Conservation (phyloP, 2,329 filamentous ascomycete genomes). For the Fusarium ambrosium region DNA sequence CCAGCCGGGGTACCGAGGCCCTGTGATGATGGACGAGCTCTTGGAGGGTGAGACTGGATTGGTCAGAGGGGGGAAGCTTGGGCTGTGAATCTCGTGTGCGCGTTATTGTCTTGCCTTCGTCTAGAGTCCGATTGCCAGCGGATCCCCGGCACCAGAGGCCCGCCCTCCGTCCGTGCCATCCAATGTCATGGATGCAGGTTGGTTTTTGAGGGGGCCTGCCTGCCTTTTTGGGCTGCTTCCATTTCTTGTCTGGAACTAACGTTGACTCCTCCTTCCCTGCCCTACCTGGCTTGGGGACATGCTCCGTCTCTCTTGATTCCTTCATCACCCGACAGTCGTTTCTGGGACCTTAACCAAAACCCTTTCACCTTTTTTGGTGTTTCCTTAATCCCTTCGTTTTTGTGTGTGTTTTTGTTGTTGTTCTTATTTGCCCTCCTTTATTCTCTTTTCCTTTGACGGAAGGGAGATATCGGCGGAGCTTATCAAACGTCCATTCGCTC, state of each 20-base stretch:
- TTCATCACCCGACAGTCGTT: constrained; percentile 34
- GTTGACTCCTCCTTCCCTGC: neutral
- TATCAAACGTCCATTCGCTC: constrained; percentile 37
- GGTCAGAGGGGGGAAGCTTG: neutral
- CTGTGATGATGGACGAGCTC: neutral
- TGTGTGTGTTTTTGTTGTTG: constrained; percentile 24
- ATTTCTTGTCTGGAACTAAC: neutral
- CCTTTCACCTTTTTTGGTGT: constrained; percentile 8
- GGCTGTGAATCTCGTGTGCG: constrained; percentile 3
- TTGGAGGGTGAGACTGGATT: neutral
- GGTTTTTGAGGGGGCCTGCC: neutral
- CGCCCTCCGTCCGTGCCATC: neutral
- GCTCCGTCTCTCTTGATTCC: constrained; percentile 1
- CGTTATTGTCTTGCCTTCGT: neutral
- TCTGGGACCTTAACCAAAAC: constrained; percentile 18
- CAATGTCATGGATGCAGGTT: neutral
- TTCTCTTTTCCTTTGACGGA: neutral
- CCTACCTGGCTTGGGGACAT: neutral
- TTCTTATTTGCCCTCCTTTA: constrained; percentile 9
- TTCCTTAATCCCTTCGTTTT: constrained; percentile 38
- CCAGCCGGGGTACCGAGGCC: constrained; percentile 4
- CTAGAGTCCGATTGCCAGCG: neutral
- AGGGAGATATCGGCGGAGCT: constrained; percentile 26
- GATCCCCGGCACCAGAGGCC: constrained; percentile 5
- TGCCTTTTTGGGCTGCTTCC: constrained; percentile 1